Percentiles rank a stretch among this genome's conserved stretches.
Evolutionary conservation across 192 early-diverging fungal species (phyloP).

Genomic region (Backusella parvicylindrica): DNA sequence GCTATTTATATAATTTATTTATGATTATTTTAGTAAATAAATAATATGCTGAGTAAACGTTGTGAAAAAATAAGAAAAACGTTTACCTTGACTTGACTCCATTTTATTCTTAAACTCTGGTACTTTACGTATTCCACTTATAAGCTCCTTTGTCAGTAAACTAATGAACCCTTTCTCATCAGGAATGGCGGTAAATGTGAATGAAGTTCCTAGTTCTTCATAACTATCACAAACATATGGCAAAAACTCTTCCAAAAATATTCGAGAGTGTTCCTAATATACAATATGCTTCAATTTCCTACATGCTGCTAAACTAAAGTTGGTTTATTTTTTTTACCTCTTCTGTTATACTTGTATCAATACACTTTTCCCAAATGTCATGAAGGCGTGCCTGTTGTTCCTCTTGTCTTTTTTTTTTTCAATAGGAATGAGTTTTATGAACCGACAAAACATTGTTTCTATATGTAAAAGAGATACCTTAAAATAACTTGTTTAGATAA

Average conservation of each 20-base stretch:
- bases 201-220: conserved; percentile 2
- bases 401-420: conserved; percentile 22
- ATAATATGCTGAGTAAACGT: conserved; percentile 4
- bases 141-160: conserved; percentile 30
- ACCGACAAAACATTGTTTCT: neutral
- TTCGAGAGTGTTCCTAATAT: conserved; percentile 24
- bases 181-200: conserved; percentile 11
- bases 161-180: conserved; percentile 29
- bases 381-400: conserved; percentile 15
- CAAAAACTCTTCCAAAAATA: conserved; percentile 21
- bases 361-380: conserved; percentile 14
- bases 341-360: neutral
- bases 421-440: neutral
- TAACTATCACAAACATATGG: conserved; percentile 33
- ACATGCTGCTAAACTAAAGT: neutral
- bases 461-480: neutral
- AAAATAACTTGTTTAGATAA: neutral
- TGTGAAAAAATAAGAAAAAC: neutral
- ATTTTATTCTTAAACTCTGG: conserved; percentile 23
- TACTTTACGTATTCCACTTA: conserved; percentile 30
- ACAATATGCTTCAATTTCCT: neutral
- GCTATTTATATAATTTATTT: conserved; percentile 12
- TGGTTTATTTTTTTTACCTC: no score
- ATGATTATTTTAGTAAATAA: neutral
- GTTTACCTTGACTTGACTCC: conserved; percentile 32